Evolutionary conservation across 768 basidiomycete species (phyloP).

Genomic region (Boletus pseudo-olivaceus): DNA sequence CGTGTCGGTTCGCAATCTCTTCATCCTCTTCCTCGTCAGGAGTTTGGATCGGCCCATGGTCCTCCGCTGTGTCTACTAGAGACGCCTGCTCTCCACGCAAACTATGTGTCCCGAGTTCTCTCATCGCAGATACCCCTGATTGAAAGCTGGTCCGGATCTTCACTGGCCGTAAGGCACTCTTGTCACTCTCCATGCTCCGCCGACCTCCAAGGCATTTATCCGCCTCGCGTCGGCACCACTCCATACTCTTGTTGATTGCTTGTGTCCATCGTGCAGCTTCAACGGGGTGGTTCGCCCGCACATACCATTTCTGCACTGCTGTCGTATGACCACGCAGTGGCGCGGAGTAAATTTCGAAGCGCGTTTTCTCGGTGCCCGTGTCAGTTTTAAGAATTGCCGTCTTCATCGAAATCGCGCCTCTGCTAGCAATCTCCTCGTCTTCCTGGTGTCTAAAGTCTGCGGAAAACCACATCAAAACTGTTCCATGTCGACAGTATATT

Average conservation of each 20-base stretch:
- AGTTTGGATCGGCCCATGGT: slow-evolving; percentile 15
- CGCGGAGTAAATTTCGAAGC: slow-evolving; percentile 78
- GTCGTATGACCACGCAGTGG: slow-evolving; percentile 45
- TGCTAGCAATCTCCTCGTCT: slow-evolving; percentile 79
- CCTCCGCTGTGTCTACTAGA: slow-evolving; percentile 20
- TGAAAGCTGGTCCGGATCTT: slow-evolving; percentile 32
- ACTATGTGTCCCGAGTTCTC: slow-evolving; percentile 24
- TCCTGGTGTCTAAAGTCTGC: slow-evolving; percentile 82
- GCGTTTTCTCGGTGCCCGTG: slow-evolving; percentile 51
- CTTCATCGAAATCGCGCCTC: slow-evolving; percentile 88
- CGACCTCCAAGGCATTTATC: slow-evolving; percentile 31
- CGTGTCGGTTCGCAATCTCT: slow-evolving; percentile 36
- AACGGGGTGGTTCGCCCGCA: slow-evolving; percentile 83
- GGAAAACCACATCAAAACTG: slow-evolving; percentile 1
- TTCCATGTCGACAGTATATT: background rate
- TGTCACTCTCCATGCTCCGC: slow-evolving; percentile 49
- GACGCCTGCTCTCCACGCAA: slow-evolving; percentile 25
- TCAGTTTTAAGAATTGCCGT: slow-evolving; percentile 62
- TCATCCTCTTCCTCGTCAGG: slow-evolving; percentile 28
- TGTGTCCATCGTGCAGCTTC: slow-evolving; percentile 88
- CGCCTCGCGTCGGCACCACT: slow-evolving; percentile 54
- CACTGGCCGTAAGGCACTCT: slow-evolving; percentile 32
- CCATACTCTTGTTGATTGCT: slow-evolving; percentile 69
- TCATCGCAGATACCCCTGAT: slow-evolving; percentile 22
- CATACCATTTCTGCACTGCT: slow-evolving; percentile 69